These are phyloP conservation scores for Geotrichum restrictum DNA, from an alignment of 1,139 yeast species.

Conservation along the genomic window DNA sequence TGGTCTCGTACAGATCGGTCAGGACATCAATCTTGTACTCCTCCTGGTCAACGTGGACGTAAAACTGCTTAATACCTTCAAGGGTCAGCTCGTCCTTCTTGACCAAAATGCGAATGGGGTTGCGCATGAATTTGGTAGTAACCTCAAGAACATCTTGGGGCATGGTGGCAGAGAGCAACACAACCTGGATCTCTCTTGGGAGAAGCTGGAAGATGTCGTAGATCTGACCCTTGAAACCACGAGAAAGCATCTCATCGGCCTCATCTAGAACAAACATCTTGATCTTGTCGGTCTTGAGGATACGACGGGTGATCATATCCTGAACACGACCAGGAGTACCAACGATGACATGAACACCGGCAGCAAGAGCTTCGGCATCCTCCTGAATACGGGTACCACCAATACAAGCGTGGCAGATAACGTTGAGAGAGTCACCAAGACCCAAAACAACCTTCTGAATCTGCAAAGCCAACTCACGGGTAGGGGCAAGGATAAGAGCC, in stretches of 20 bases:
- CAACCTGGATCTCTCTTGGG: conserved; percentile 83
- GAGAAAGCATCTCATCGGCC: conserved; percentile 87
- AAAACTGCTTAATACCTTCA: conserved; percentile 87
- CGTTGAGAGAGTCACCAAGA: conserved; percentile 76
- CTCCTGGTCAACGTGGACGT: conserved; percentile 81
- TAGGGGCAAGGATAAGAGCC: conserved; percentile 83
- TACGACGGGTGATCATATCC: conserved; percentile 80
- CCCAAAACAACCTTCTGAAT: conserved; percentile 80
- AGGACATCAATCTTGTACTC: conserved; percentile 94
- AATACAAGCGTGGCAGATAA: conserved; percentile 83
- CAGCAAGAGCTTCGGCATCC: conserved; percentile 65
- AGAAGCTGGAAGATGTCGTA: conserved; percentile 79
- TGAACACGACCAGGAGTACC: conserved; percentile 96
- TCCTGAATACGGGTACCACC: conserved; percentile 88
- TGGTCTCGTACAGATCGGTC: conserved; percentile 86
- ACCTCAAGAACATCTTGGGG: conserved; percentile 80
- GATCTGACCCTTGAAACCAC: conserved; percentile 90
- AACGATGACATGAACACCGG: conserved; percentile 87
- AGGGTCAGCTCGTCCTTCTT: conserved; percentile 84
- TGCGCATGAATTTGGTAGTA: conserved; percentile 82
- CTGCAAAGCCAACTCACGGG: conserved; percentile 89
- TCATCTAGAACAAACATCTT: conserved; percentile 88
- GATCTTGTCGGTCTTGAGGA: conserved; percentile 60
- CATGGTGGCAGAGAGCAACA: conserved; percentile 90
- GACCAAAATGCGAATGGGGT: conserved; percentile 86